Base-by-base conservation (phyloP, 139 green algal genomes). In the Volvox reticuliferus region DNA sequence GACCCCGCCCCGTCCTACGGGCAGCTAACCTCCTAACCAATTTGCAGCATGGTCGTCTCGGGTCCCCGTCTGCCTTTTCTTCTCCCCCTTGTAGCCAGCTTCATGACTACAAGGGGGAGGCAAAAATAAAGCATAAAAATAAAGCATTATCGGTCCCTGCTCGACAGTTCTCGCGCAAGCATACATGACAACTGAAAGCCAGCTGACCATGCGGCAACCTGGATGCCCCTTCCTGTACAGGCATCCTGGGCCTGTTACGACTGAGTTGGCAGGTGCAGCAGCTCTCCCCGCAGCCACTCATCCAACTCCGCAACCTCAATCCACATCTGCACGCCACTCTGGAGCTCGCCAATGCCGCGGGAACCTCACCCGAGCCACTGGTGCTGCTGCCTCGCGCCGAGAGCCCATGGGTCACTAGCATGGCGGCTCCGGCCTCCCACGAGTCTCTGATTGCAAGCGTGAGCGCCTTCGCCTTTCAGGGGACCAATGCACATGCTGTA, bases 401-500 rank as follows among this genome's bases (percentile, higher is more conserved):
- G 44, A 26, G 22, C 63, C 85, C 85, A 80, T 89, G 85, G 85
- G 33, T 67, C 69, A 20, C 20, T 5, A 20, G 28, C n/a, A 67
- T 32, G 33, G 20, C 28, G 30, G 17, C 26, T 19, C 24, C 9
- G 26, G 12, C 35, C 20, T 19, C 24, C 18, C 36, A 12, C 1
- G 85, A 89, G 75, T 65, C 37, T 26, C 36, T 91, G 79, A 6
- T 88, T 6, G 92, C 88, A 24, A 91, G 93, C 67, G 91, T 95
- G 37, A 94, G 89, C 75, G 83, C 93, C 22, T 96, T 96, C 92
- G 95, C 94, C 5, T 96, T 95, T 92, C 90, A 95, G 79, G 93
- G 93, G 62, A 95, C 93, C 71, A 95, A 95, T 87, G 92, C 90
- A 1, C 93, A 95, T 91, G 86, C 89, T 1, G 71, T 95, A 32